Conservation (phyloP, 129 eudicot species). For the Artemisia annua region DNA sequence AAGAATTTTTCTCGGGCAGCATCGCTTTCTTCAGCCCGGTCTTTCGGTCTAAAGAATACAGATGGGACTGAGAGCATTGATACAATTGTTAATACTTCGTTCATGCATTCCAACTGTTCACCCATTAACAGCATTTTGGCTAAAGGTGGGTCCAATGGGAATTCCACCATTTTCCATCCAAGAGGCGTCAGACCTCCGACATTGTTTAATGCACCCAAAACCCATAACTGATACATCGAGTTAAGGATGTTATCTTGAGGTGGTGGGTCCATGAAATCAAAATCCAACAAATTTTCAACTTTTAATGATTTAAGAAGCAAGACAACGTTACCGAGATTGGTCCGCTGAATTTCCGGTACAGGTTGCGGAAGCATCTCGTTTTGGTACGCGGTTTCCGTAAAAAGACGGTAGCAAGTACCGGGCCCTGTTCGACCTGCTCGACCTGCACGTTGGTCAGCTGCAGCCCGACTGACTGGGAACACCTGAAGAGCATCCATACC, state of each 20-base stretch:
- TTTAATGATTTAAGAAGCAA: slow-evolving; percentile 62
- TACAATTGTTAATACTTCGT: slow-evolving; percentile 52
- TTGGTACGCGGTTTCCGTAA: slow-evolving; percentile 64
- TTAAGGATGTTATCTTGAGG: slow-evolving; percentile 73
- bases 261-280: slow-evolving; percentile 80
- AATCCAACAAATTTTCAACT: slow-evolving; percentile 58
- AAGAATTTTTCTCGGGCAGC: slow-evolving; percentile 60
- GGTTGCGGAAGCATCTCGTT: slow-evolving; percentile 66
- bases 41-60: slow-evolving; percentile 52
- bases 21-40: slow-evolving; percentile 58
- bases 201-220: slow-evolving; percentile 57
- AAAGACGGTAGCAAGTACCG: slow-evolving; percentile 67
- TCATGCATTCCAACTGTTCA: slow-evolving; percentile 41
- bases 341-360: slow-evolving; percentile 68
- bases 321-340: slow-evolving; percentile 66
- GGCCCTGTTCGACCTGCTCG: slow-evolving; percentile 78
- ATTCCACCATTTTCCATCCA: slow-evolving; percentile 66
- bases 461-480: slow-evolving; percentile 67
- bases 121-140: slow-evolving; percentile 62
- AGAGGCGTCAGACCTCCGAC: slow-evolving; percentile 46
- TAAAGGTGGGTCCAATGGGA: slow-evolving; percentile 53
- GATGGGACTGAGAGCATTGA: slow-evolving; percentile 39
- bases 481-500: slow-evolving; percentile 80
- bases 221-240: slow-evolving; percentile 79
- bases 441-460: slow-evolving; percentile 76